phyloP scores from a whole-genome alignment of 2,329 filamentous ascomycete genomes.

The Emergomyces pasteurianus region DNA sequence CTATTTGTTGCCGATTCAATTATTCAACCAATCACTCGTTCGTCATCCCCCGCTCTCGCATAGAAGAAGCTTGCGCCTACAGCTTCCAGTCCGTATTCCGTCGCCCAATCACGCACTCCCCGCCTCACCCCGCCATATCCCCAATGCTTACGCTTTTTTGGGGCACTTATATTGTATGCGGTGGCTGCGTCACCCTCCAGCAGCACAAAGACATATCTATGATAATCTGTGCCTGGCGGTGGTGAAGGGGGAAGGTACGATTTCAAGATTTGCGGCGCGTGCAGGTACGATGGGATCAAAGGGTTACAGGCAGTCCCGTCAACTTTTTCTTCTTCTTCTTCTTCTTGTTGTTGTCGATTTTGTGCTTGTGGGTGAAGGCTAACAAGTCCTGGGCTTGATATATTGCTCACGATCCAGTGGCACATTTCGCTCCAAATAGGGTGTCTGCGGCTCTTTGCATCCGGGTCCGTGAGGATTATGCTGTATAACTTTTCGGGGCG shows the following conservation, averaged over 20 bases:
- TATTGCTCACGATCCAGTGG: constrained; percentile 37
- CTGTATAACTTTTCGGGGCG: constrained; percentile 27
- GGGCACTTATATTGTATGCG: constrained; percentile 27
- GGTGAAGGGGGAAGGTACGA: constrained; percentile 44
- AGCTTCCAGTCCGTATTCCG: constrained; percentile 18
- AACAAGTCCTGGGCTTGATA: constrained; percentile 4
- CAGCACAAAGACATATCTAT: constrained; percentile 46
- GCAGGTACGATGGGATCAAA: background rate
- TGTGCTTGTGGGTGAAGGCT: background rate
- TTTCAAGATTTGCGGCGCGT: constrained; percentile 5
- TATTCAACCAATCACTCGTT: background rate
- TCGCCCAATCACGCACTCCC: constrained; percentile 24
- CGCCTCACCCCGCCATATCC: constrained; percentile 38
- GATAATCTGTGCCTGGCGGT: constrained; percentile 44
- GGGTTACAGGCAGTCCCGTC: constrained; percentile 1
- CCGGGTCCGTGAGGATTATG: constrained; percentile 45
- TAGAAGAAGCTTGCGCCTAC: constrained; percentile 21
- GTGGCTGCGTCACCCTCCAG: constrained; percentile 31
- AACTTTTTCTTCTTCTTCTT: background rate
- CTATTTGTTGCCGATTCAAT: no score
- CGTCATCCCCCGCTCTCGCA: constrained; percentile 10
- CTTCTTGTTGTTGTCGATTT: background rate
- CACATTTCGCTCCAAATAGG: constrained; percentile 47
- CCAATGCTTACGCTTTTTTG: constrained; percentile 43
- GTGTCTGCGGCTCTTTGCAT: constrained; percentile 43